Conservation (phyloP, 495 filamentous ascomycete species). For the Cercophora sp. region DNA sequence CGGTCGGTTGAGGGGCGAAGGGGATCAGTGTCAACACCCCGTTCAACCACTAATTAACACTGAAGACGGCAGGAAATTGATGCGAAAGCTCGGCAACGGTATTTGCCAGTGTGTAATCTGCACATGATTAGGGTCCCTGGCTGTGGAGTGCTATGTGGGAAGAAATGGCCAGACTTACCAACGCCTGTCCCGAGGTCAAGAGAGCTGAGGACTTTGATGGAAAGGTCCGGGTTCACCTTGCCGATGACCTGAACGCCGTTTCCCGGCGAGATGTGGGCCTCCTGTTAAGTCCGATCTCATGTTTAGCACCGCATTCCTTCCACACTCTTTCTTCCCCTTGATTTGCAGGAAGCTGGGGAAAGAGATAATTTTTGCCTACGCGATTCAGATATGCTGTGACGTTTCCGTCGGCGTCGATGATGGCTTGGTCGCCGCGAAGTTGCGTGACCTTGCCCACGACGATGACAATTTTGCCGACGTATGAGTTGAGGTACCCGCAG, state of each 20-base stretch:
- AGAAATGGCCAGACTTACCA: constrained; percentile 44
- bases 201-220: constrained; percentile 67
- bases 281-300: too few relatives aligned
- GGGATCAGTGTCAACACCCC: too few relatives aligned
- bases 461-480: constrained; percentile 70
- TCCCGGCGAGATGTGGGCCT: constrained; percentile 71
- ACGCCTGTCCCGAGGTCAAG: constrained; percentile 74
- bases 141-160: too few relatives aligned
- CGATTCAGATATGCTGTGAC: constrained; percentile 70
- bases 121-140: neutral
- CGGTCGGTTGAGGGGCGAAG: too few relatives aligned
- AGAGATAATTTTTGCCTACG: too few relatives aligned
- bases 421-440: constrained; percentile 75
- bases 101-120: constrained; percentile 77
- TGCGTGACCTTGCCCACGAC: constrained; percentile 80
- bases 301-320: too few relatives aligned
- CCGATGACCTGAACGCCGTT: constrained; percentile 86
- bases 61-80: too few relatives aligned
- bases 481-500: constrained; percentile 61
- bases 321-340: too few relatives aligned
- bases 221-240: constrained; percentile 79
- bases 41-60: too few relatives aligned
- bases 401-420: constrained; percentile 69
- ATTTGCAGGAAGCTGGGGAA: too few relatives aligned
- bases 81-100: constrained; percentile 87